These are phyloP conservation scores for Escovopsis sp. DNA, from an alignment of 2,329 filamentous ascomycete species.

Conservation along the genomic window DNA sequence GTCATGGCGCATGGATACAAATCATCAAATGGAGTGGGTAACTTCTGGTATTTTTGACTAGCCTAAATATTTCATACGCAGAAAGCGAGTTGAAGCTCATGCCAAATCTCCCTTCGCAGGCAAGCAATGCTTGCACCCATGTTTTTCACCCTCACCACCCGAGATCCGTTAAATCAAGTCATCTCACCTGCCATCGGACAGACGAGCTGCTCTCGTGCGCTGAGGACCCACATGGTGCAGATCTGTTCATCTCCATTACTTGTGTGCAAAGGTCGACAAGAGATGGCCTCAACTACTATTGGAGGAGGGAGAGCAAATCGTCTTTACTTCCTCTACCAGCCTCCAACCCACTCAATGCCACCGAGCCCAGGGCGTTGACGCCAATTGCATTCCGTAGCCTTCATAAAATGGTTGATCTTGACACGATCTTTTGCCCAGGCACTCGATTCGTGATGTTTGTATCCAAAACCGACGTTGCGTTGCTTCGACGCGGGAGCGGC, in stretches of 20 bases:
- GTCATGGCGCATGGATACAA: too few species aligned
- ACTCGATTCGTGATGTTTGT: slow-evolving; percentile 24
- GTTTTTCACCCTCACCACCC: too few species aligned
- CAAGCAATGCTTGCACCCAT: slow-evolving; percentile 5
- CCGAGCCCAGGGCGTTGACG: slow-evolving; percentile 51
- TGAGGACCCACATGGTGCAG: too few species aligned
- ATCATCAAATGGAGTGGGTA: slow-evolving; percentile 35
- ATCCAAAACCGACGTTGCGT: slow-evolving; percentile 33
- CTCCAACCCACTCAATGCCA: slow-evolving; percentile 89
- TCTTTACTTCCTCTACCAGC: slow-evolving; percentile 53
- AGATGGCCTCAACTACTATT: slow-evolving; percentile 43
- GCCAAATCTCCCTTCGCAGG: slow-evolving; percentile 13
- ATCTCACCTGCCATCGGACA: background rate
- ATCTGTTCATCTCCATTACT: slow-evolving; percentile 1
- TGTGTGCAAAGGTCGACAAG: slow-evolving; percentile 1
- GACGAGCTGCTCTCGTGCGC: background rate
- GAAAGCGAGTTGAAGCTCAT: slow-evolving; percentile 43
- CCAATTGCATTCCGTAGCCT: slow-evolving; percentile 46
- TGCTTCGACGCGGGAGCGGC: slow-evolving; percentile 32
- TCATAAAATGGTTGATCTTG: slow-evolving; percentile 41
- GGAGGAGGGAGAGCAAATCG: slow-evolving; percentile 24
- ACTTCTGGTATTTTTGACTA: slow-evolving; percentile 46
- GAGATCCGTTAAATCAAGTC: slow-evolving; percentile 4
- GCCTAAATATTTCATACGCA: slow-evolving; percentile 41
- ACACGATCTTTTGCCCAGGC: slow-evolving; percentile 28